A percentile compares a stretch with the other conserved stretches of the same genome.
phyloP scores from a whole-genome alignment of 2,329 filamentous ascomycete species.

The Falciphora oryzae region DNA sequence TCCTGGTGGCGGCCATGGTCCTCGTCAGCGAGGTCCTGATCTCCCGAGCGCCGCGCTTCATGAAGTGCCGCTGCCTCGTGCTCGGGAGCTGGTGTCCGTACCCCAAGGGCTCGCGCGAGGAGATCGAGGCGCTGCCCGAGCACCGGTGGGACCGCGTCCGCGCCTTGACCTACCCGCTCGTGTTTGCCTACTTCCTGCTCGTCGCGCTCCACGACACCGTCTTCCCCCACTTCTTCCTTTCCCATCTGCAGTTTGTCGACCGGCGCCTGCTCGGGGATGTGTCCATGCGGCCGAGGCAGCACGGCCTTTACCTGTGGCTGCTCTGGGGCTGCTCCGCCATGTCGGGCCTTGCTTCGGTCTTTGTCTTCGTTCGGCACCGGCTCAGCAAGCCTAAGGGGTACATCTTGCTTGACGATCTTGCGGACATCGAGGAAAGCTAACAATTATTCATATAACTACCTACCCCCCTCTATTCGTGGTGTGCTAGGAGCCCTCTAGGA shows the following conservation, averaged over 20 bases:
- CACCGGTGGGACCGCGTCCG: slow-evolving; percentile 10
- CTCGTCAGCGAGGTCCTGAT: slow-evolving; percentile 8
- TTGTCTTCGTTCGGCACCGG: neutral
- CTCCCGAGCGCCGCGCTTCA: neutral
- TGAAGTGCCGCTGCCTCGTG: slow-evolving; percentile 7
- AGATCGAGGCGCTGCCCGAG: slow-evolving; percentile 6
- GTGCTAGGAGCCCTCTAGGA: too few relatives aligned
- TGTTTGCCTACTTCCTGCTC: slow-evolving; percentile 6
- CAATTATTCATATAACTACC: too few relatives aligned
- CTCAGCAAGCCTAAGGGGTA: slow-evolving; percentile 2
- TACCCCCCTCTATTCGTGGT: too few relatives aligned
- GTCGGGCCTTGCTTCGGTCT: neutral
- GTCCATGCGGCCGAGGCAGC: slow-evolving; percentile 9
- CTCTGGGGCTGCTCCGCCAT: neutral
- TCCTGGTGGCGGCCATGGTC: neutral
- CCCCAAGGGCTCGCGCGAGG: slow-evolving; percentile 2
- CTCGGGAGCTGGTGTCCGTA: slow-evolving; percentile 7
- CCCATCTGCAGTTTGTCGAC: neutral
- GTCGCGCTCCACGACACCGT: neutral
- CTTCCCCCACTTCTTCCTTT: slow-evolving; percentile 5
- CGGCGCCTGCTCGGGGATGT: neutral
- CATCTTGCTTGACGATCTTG: slow-evolving; percentile 5
- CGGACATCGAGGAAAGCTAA: neutral
- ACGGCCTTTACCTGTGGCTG: neutral
- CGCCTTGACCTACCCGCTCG: neutral